These are phyloP conservation scores for Tricholomella constricta DNA, from an alignment of 768 basidiomycete genomes.

Conservation along the genomic window DNA sequence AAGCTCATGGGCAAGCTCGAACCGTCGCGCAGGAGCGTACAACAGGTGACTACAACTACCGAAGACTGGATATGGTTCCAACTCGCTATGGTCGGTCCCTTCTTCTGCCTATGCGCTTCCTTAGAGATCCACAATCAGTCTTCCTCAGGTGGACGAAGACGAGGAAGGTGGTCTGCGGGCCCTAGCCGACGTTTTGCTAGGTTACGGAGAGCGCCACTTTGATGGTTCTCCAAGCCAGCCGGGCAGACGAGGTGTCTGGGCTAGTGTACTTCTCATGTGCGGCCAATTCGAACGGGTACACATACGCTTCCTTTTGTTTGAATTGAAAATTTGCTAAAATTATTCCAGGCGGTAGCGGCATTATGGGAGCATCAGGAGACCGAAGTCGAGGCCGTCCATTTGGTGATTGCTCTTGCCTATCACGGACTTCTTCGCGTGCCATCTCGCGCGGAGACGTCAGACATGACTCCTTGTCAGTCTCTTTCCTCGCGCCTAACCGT, in stretches of 20 bases:
- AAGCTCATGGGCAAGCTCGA: slow-evolving; percentile 95
- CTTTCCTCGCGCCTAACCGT: not conserved
- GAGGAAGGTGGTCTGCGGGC: slow-evolving; percentile 76
- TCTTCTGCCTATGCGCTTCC: not conserved
- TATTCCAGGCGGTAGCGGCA: slow-evolving; percentile 78
- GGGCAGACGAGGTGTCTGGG: slow-evolving; percentile 70
- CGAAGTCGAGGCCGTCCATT: slow-evolving; percentile 92
- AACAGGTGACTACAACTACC: slow-evolving; percentile 85
- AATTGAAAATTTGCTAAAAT: not conserved
- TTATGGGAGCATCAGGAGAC: slow-evolving; percentile 86
- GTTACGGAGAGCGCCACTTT: slow-evolving; percentile 83
- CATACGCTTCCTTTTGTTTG: slow-evolving; percentile 1
- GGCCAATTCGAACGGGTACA: slow-evolving; percentile 92
- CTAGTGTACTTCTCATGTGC: slow-evolving; percentile 82
- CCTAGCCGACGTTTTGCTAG: slow-evolving; percentile 72
- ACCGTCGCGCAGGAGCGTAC: slow-evolving; percentile 73
- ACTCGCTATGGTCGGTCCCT: slow-evolving; percentile 75
- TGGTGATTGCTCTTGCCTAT: slow-evolving; percentile 89
- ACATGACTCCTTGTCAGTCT: slow-evolving; percentile 72
- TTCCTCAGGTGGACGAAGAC: slow-evolving; percentile 73
- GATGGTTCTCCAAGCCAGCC: slow-evolving; percentile 64
- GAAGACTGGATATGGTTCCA: slow-evolving; percentile 99
- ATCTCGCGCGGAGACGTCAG: slow-evolving; percentile 77
- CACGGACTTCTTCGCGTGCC: slow-evolving; percentile 90
- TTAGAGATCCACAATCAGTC: not conserved